Evolutionary conservation across 805 yeast species (phyloP), one percentile per base, ranked within the genome.

Genomic region (Cyberlindnera meyerae): DNA sequence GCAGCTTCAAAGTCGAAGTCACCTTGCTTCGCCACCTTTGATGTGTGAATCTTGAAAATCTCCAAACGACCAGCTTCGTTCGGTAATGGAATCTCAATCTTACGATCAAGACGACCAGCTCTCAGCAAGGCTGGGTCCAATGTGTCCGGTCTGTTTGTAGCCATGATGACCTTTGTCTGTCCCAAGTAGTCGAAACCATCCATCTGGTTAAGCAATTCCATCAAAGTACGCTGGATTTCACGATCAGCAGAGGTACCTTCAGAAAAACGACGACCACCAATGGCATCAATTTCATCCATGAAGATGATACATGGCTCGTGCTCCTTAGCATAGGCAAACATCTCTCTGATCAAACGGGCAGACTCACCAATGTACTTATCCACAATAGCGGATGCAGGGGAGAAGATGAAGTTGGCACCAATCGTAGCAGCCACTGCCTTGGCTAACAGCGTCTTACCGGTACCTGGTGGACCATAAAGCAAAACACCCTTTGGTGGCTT

Each of bases 241-340:
- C 98, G 82, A 66, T 90, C 98, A 3, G 98, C 97, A 8, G 96
- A 85, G 2, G 97, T 90, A 65, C 98, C 98, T 63, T 90, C 98
- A 49, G 90, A 79, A 63, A 90, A 90, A 63, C 98, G 77, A 55
- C 98, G 79, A 33, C 98, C 98, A 58, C 98, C 98, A 62, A 90
- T 90, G 41, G 98, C 98, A 69, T 93, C 98, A 45, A 90, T 80
- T 71, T 90, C 98, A 68, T 90, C 98, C 96, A 90, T 89, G 60
- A 90, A 90, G 39, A 90, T 93, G 58, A 93, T 89, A 66, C 97
- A 90, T 13, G 97, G 97, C 60, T 85, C 97, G 61, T 90, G 97
- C 57, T 90, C 98, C 59, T 79, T 88, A 28, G 97, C 98, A 65
- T 90, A 93, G 35, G 95, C 82, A 65, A 90, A 90, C 97, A 90